A percentile compares a stretch with the other conserved stretches of the same genome.
Evolutionary conservation across 805 yeast species (phyloP).

Genomic region (Wilhelminamyces savonicus): DNA sequence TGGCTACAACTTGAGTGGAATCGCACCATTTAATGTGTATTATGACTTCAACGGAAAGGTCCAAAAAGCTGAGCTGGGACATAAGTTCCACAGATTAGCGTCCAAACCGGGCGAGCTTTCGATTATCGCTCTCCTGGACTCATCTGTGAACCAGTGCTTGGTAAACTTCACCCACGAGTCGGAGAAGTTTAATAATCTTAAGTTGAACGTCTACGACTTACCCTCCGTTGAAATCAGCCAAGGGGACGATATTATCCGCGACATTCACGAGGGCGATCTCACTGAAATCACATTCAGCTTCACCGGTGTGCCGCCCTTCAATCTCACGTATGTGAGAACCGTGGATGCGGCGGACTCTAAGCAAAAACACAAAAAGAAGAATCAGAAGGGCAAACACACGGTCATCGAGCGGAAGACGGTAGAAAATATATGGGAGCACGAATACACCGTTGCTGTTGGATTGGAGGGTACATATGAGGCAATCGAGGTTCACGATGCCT

Average conservation of each 20-base stretch:
- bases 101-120: constrained; percentile 73
- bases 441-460: constrained; percentile 68
- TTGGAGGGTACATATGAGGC: constrained; percentile 95
- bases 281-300: constrained; percentile 81
- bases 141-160: constrained; percentile 63
- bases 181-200: constrained; percentile 24
- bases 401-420: constrained; percentile 51
- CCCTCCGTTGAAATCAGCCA: constrained; percentile 79
- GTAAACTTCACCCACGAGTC: constrained; percentile 46
- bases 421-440: constrained; percentile 64
- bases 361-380: constrained; percentile 17
- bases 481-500: constrained; percentile 78
- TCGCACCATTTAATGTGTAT: constrained; percentile 69
- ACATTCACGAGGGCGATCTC: constrained; percentile 91
- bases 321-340: constrained; percentile 76
- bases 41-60: constrained; percentile 65
- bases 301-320: constrained; percentile 87
- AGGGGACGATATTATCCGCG: constrained; percentile 70
- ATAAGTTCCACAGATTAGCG: constrained; percentile 59
- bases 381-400: constrained; percentile 11
- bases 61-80: constrained; percentile 50
- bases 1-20: constrained; percentile 67
- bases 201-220: constrained; percentile 36
- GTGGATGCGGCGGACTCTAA: constrained; percentile 28
- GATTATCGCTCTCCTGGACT: constrained; percentile 65